phyloP scores from a whole-genome alignment of 768 basidiomycete genomes.

The Leccinum barrowsii region DNA sequence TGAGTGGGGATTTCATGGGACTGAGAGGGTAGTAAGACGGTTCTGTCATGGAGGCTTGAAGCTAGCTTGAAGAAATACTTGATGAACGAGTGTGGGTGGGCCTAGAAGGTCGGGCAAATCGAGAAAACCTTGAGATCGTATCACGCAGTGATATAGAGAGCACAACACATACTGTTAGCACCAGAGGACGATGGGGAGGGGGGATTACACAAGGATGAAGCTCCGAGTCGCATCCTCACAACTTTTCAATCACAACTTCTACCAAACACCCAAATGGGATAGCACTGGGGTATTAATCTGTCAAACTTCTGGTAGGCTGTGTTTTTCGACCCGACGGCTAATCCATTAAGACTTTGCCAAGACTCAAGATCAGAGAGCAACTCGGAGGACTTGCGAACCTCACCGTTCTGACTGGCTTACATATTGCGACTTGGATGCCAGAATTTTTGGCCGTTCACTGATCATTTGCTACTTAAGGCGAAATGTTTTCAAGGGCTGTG shows the following conservation, averaged over 20 bases:
- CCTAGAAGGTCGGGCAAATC: background rate
- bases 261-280: background rate
- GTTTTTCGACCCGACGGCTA: background rate
- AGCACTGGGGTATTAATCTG: background rate
- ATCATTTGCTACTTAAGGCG: background rate
- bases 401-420: background rate
- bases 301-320: background rate
- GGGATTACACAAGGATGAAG: background rate
- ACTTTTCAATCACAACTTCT: background rate
- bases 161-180: background rate
- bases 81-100: slow-evolving; percentile 8
- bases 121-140: background rate
- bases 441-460: background rate
- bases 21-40: slow-evolving; percentile 21
- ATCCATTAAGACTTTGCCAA: background rate
- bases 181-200: background rate
- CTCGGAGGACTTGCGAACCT: background rate
- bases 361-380: background rate
- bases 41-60: slow-evolving; percentile 9
- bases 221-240: background rate
- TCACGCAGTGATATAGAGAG: background rate
- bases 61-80: background rate
- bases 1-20: slow-evolving; percentile 3
- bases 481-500: background rate
- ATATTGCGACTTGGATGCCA: background rate